phyloP scores from a whole-genome alignment of 2,329 filamentous ascomycete species.

The Xylaria sp. region DNA sequence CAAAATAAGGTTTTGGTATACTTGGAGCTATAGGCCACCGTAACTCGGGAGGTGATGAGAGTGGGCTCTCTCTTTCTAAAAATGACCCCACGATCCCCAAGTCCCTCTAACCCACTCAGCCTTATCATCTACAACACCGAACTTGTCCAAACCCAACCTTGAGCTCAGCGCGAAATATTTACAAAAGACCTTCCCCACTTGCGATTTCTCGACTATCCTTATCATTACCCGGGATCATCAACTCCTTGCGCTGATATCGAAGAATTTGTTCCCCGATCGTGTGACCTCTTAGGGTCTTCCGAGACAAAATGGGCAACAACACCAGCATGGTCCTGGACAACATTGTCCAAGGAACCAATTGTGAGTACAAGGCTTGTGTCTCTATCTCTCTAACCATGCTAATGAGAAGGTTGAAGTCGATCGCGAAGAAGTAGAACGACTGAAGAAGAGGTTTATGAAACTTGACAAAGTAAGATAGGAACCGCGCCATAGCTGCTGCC shows the following conservation, averaged over 20 bases:
- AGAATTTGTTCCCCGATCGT: constrained; percentile 18
- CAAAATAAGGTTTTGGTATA: too few relatives aligned
- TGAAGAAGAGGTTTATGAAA: constrained; percentile 99
- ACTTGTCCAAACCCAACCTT: constrained; percentile 18
- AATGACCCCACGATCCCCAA: constrained; percentile 33
- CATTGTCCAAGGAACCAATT: constrained; percentile 97
- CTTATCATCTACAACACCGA: constrained; percentile 33
- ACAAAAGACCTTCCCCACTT: neutral
- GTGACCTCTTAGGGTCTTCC: constrained; percentile 37
- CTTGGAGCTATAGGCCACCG: too few relatives aligned
- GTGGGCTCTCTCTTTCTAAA: constrained; percentile 1
- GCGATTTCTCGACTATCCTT: neutral
- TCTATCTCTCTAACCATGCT: neutral
- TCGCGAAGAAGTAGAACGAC: constrained; percentile 93
- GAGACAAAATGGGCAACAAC: constrained; percentile 71
- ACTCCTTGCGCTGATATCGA: neutral
- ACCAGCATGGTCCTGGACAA: constrained; percentile 85
- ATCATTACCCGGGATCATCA: neutral
- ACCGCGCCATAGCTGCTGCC: constrained; percentile 10
- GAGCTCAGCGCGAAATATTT: neutral
- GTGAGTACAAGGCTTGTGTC: constrained; percentile 62
- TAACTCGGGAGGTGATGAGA: neutral
- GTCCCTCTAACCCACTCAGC: constrained; percentile 31
- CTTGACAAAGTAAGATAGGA: constrained; percentile 82
- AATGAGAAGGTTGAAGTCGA: constrained; percentile 73